Evolutionary conservation across 208 protist genomes (phyloP).

Genomic region (Wallacemonas collosoma): DNA sequence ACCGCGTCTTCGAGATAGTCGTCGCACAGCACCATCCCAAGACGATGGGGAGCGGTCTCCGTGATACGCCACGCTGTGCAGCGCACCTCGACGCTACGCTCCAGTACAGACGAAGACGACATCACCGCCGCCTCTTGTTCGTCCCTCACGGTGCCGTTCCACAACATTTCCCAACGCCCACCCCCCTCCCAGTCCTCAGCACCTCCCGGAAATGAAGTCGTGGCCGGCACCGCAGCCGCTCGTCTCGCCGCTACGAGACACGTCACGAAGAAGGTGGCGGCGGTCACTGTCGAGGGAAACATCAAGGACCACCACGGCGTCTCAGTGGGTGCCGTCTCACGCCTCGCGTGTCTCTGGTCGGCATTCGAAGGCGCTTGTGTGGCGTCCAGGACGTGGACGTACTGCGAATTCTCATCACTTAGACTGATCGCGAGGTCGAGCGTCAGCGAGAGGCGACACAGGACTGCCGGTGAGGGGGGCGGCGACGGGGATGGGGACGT

Average conservation of each 20-base stretch:
- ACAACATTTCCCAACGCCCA: not conserved
- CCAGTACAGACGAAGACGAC: no score
- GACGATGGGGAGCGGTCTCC: not conserved
- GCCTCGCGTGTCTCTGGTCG: no score
- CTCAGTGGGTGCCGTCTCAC: not conserved
- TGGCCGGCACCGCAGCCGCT: not conserved
- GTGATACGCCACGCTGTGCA: not conserved
- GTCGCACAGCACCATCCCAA: not conserved
- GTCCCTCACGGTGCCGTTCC: not conserved
- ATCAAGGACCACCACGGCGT: conserved; percentile 16
- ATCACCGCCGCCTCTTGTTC: not conserved
- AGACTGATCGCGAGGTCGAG: conserved; percentile 23
- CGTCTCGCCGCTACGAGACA: not conserved
- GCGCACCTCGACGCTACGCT: not conserved
- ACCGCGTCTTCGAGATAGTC: not conserved
- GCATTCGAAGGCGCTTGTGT: no score
- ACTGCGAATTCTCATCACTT: conserved; percentile 32
- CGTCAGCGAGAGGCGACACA: conserved; percentile 27
- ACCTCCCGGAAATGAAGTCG: not conserved
- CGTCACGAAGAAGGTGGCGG: conserved; percentile 2
- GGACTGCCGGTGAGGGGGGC: conserved; percentile 23
- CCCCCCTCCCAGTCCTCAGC: no score
- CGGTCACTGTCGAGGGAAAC: not conserved
- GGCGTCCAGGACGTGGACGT: conserved; percentile 39
- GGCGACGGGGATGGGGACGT: conserved; percentile 30